These are phyloP conservation scores for Prosopis cineraria DNA, from an alignment of 306 rosid species.

Conservation along the genomic window DNA sequence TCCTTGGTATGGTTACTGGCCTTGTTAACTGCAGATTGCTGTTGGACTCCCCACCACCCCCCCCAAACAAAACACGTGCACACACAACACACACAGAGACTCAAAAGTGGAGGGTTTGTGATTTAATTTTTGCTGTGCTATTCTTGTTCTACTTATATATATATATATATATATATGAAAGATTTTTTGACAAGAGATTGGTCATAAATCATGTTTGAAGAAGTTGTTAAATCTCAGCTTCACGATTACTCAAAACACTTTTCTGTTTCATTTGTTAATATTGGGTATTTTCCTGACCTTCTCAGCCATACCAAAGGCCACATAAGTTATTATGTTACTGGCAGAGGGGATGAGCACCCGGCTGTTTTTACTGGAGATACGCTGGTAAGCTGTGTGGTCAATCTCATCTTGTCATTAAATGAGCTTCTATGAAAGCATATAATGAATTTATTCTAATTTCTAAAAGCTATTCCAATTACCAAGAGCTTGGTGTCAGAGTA, in stretches of 20 bases:
- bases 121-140: not conserved
- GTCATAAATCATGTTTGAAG: constrained; percentile 1
- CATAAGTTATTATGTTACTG: constrained; percentile 79
- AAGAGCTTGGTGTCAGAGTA: constrained; percentile 25
- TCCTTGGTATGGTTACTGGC: constrained; percentile 64
- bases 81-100: not conserved
- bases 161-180: no score
- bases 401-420: constrained; percentile 17
- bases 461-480: constrained; percentile 10
- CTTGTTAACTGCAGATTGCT: not conserved
- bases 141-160: not conserved
- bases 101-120: not conserved
- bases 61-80: no score
- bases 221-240: constrained; percentile 15
- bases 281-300: constrained; percentile 30
- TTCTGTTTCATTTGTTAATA: constrained; percentile 28
- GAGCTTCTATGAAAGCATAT: constrained; percentile 20
- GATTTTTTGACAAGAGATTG: not conserved
- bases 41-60: no score
- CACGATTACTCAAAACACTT: constrained; percentile 6
- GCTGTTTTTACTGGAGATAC: constrained; percentile 98
- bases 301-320: constrained; percentile 95
- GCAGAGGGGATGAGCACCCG: constrained; percentile 68
- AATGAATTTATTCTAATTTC: constrained; percentile 10
- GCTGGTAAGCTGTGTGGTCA: constrained; percentile 54